Percentiles rank a stretch among this genome's conserved stretches.
phyloP scores from a whole-genome alignment of 106 monocot species.

The Dioscorea dumetorum region DNA sequence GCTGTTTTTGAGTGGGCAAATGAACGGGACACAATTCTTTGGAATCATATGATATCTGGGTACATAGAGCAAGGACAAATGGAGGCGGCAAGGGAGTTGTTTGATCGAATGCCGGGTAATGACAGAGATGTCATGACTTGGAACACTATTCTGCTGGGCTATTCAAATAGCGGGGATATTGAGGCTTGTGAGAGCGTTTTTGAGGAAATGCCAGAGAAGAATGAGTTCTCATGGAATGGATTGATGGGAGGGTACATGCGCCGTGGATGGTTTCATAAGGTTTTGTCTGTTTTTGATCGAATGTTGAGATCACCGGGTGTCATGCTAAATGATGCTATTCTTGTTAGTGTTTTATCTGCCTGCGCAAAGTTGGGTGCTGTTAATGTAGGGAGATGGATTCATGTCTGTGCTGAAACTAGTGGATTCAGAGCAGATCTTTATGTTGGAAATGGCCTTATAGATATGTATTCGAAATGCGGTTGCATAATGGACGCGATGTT shows the following conservation, averaged over 20 bases:
- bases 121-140: constrained; percentile 41
- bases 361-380: constrained; percentile 45
- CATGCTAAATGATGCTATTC: constrained; percentile 49
- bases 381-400: constrained; percentile 36
- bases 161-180: constrained; percentile 28
- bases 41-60: constrained; percentile 54
- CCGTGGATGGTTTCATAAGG: constrained; percentile 16
- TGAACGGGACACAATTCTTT: constrained; percentile 33
- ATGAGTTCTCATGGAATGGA: constrained; percentile 64
- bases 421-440: constrained; percentile 17
- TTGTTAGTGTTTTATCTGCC: constrained; percentile 35
- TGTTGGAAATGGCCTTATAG: constrained; percentile 42
- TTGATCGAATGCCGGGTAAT: constrained; percentile 29
- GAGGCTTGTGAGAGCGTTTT: constrained; percentile 34
- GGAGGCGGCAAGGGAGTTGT: constrained; percentile 24
- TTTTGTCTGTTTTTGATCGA: constrained; percentile 18
- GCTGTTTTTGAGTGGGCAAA: constrained; percentile 24
- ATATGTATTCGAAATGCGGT: constrained; percentile 78
- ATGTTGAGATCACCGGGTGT: constrained; percentile 27
- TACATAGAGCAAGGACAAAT: constrained; percentile 32
- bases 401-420: constrained; percentile 28
- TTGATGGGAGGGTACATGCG: constrained; percentile 37
- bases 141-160: constrained; percentile 54
- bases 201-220: constrained; percentile 44
- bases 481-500: constrained; percentile 29